Evolutionary conservation across 805 yeast species (phyloP), one percentile per base, ranked within the genome.

Genomic region (Cyberlindnera samutprakarnensis): DNA sequence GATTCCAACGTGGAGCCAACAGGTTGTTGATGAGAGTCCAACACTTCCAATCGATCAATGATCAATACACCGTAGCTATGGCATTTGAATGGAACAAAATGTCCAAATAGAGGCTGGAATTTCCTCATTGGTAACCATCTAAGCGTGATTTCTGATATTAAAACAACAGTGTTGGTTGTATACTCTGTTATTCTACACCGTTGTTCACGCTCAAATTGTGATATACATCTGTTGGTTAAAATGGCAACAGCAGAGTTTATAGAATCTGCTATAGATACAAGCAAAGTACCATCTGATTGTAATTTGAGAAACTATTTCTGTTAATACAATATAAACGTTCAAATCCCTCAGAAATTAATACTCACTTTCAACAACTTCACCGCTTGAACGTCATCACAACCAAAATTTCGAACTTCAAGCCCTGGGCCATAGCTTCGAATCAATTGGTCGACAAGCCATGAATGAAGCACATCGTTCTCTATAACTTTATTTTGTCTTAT

Each of bases 141-240:
- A 4, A 43, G 7, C 10, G 31, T 27, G 10, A 30, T 14, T n/a
- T 23, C 10, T 1, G 25, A 12, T 20, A 41, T 28, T 7, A 31
- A 9, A 3, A 35, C 12, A 13, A 43, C 9, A 6, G 35, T 28
- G 25, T 39, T 32, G 5, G 36, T 32, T 2, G 38, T 28, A 11
- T 22, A 18, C 25, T 37, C 32, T 3, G 48, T 43, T 12, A 43
- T 39, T 26, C 48, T 18, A 18, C 36, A 28, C 22, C 29, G 15
- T 7, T 41, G 20, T n/a, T 13, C 19, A 11, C 41, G 23, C 24
- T 43, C 47, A 34, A 19, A 41, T 3, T 16, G 14, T 5, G 23
- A n/a, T 2, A 43, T 32, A 9, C 32, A 30, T 7, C 16, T 6
- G 4, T 11, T 7, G 3, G 41, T 20, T 4, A 42, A 18, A 7